Evolutionary conservation across 441 rosid species (phyloP).

Genomic region (Erysimum pusillum): DNA sequence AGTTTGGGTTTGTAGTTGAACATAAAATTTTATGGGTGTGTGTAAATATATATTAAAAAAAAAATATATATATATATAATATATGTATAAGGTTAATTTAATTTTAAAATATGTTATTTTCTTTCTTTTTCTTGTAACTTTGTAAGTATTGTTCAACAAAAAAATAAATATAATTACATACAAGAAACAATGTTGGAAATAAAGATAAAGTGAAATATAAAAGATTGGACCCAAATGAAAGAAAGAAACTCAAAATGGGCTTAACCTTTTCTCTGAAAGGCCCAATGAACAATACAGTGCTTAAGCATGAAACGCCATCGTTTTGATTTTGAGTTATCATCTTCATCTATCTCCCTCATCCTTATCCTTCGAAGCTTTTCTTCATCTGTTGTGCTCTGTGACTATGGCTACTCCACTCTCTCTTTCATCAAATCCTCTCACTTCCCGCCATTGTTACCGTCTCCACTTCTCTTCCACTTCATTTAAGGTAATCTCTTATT

Average conservation of each 20-base stretch:
- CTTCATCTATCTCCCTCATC: conserved; percentile 29
- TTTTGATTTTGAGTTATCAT: background rate
- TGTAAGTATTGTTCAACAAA: no score
- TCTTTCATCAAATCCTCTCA: conserved; percentile 49
- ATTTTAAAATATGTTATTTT: background rate
- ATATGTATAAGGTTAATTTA: no score
- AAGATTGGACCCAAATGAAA: no score
- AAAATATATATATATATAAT: no score
- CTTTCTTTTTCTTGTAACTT: no score
- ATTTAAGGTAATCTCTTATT: conserved; percentile 53
- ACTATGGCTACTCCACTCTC: conserved; percentile 68
- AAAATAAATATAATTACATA: no score
- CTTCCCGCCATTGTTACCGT: conserved; percentile 35
- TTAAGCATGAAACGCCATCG: background rate
- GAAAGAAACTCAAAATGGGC: conserved; percentile 2
- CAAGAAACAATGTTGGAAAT: no score
- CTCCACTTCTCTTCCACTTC: conserved; percentile 47
- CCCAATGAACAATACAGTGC: background rate
- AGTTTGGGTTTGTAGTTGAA: conserved; percentile 18
- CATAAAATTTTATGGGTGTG: conserved; percentile 2
- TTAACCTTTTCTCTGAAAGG: background rate
- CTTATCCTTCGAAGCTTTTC: conserved; percentile 41
- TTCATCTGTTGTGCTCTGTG: conserved; percentile 15
- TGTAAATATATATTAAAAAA: no score
- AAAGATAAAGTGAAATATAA: no score